Base-by-base conservation (phyloP, 164 flowering plant species). In the Pachysandra terminalis region DNA sequence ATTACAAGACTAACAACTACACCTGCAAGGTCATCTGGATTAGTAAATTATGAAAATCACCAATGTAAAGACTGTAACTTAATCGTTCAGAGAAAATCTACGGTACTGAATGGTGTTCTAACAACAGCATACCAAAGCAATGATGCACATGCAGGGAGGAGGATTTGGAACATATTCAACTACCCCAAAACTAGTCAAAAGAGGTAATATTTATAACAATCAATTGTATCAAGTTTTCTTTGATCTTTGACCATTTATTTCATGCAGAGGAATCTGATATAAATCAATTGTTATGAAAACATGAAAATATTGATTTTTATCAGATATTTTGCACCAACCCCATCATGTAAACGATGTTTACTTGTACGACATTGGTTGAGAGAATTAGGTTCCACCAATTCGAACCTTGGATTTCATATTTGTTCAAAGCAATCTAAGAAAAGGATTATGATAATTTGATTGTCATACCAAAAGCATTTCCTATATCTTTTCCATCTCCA, bases 391-490 rank as follows among this genome's bases (percentile, higher is more conserved):
- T 12, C 51, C 1, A 45, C 17, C 4, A 45, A 45, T 45, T 10
- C 26, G 60, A 24, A 26, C 35, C 15, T 57, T 4, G 3, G 14
- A 23, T 57, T 57, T 17, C 16, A 12, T 17, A 23, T 57, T 57
- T 57, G 19, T 13, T 57, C 15, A 26, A 57, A 0, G 2, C 17
- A 10, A 10, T 23, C 25, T 61, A 63, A 61, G 62, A 24, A 9
- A 62, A n/a, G n/a, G n/a, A n/a, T n/a, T n/a, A n/a, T n/a, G n/a
- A n/a, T n/a, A n/a, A n/a, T n/a, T n/a, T n/a, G 59, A 66, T 68
- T 32, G 16, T 16, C 86, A 64, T 86, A 88, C 97, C 96, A 73
- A 85, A 91, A 67, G 97, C 97, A 85, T 91, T 91, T 67, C 96
- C 94, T 1, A 91, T 82, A 28, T 90, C 88, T 74, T 84, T 77